These are phyloP conservation scores for Spergularia bocconei DNA, from an alignment of 148 eudicot species.

Conservation along the genomic window DNA sequence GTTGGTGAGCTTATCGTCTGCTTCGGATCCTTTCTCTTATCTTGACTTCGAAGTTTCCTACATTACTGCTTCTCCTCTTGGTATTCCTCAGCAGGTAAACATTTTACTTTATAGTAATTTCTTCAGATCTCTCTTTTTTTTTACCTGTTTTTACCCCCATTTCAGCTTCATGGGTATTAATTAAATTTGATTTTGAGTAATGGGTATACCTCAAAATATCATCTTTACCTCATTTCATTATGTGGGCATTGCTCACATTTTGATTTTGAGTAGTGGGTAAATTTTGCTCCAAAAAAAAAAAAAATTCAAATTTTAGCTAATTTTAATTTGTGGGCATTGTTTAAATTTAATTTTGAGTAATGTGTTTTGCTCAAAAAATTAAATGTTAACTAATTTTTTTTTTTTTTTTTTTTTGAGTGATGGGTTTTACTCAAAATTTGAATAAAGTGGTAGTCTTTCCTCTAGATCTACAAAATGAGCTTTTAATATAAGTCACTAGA, in stretches of 20 bases:
- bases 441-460: slow-evolving; percentile 22
- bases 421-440: slow-evolving; percentile 34
- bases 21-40: slow-evolving; percentile 66
- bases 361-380: slow-evolving; percentile 31
- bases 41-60: slow-evolving; percentile 74
- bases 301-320: not conserved
- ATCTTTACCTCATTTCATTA: slow-evolving; percentile 8
- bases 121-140: slow-evolving; percentile 21
- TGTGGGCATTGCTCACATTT: slow-evolving; percentile 29
- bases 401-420: not conserved
- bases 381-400: not conserved
- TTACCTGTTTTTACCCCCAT: not conserved
- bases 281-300: slow-evolving; percentile 12
- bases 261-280: slow-evolving; percentile 14
- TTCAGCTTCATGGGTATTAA: slow-evolving; percentile 1
- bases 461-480: slow-evolving; percentile 59
- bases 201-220: slow-evolving; percentile 32
- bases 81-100: slow-evolving; percentile 43
- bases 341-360: slow-evolving; percentile 15
- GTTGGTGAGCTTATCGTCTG: slow-evolving; percentile 45
- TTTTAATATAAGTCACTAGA: slow-evolving; percentile 3
- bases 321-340: not conserved
- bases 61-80: slow-evolving; percentile 88
- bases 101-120: not conserved
- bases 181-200: slow-evolving; percentile 11